Percentiles rank a stretch among this genome's conserved stretches.
Evolutionary conservation across 2,329 filamentous ascomycete genomes (phyloP).

Genomic region (Didymella segeticola): DNA sequence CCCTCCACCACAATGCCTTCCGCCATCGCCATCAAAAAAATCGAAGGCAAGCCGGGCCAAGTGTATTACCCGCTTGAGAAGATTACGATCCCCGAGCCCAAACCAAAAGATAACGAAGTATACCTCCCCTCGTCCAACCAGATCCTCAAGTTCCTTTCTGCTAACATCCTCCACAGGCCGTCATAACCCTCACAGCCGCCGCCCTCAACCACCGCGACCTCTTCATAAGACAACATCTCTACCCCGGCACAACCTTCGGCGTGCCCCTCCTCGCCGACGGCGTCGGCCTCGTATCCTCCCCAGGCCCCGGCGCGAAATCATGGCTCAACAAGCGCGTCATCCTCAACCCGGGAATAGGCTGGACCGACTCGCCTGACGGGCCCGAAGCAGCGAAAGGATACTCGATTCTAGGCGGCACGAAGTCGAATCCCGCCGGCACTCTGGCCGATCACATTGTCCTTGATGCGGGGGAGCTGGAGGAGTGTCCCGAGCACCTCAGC

Average conservation of each 20-base stretch:
- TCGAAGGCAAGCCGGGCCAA: slow-evolving; percentile 83
- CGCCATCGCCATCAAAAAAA: slow-evolving; percentile 69
- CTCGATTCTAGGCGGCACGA: slow-evolving; percentile 73
- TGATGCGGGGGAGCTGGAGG: slow-evolving; percentile 75
- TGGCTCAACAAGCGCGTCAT: slow-evolving; percentile 75
- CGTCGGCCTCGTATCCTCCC: slow-evolving; percentile 72
- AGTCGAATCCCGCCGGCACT: slow-evolving; percentile 69
- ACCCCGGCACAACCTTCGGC: slow-evolving; percentile 82
- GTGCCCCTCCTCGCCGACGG: slow-evolving; percentile 84
- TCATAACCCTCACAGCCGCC: slow-evolving; percentile 77
- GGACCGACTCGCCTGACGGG: slow-evolving; percentile 73
- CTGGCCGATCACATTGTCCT: slow-evolving; percentile 76
- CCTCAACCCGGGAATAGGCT: slow-evolving; percentile 78
- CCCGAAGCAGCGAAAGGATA: slow-evolving; percentile 71
- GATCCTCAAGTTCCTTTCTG: too few relatives aligned
- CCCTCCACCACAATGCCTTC: slow-evolving; percentile 52
- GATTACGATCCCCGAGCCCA: slow-evolving; percentile 36
- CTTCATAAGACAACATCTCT: slow-evolving; percentile 91
- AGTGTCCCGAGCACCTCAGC: slow-evolving; percentile 74
- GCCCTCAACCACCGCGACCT: slow-evolving; percentile 95
- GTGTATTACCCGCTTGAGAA: slow-evolving; percentile 76
- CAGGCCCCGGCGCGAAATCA: slow-evolving; percentile 63
- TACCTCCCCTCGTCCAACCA: neutral
- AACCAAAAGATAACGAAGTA: slow-evolving; percentile 44
- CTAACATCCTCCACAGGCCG: slow-evolving; percentile 68